These are phyloP conservation scores for Fibroporia radiculosa DNA, from an alignment of 768 basidiomycete species.

Conservation along the genomic window DNA sequence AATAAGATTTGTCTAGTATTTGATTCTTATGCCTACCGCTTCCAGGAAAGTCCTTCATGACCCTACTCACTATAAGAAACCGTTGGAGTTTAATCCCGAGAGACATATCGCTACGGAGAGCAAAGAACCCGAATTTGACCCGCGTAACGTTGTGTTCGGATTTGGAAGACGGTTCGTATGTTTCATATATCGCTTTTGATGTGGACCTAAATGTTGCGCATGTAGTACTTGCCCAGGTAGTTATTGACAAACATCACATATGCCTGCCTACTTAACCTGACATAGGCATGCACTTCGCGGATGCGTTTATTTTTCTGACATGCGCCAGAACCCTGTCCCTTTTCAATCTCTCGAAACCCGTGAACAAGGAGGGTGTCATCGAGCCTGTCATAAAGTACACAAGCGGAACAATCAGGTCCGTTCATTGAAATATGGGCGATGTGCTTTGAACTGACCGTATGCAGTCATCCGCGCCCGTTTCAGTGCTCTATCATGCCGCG, in stretches of 20 bases:
- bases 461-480: conserved; percentile 21
- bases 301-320: conserved; percentile 21
- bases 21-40: not conserved
- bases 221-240: conserved; percentile 16
- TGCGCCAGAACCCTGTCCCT: conserved; percentile 24
- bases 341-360: conserved; percentile 22
- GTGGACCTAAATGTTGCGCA: not conserved
- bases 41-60: conserved; percentile 24
- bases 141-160: conserved; percentile 21
- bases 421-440: not conserved
- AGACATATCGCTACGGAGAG: conserved; percentile 19
- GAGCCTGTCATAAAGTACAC: conserved; percentile 18
- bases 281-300: conserved; percentile 24
- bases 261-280: not conserved
- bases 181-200: not conserved
- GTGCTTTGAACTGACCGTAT: too few species aligned
- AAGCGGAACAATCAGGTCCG: conserved; percentile 21
- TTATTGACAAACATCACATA: not conserved
- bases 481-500: conserved; percentile 22
- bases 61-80: conserved; percentile 24
- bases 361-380: conserved; percentile 21
- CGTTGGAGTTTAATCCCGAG: conserved; percentile 26
- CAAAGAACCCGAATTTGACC: conserved; percentile 17
- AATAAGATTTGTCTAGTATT: too few species aligned
- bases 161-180: conserved; percentile 22